A percentile compares a stretch with the other conserved stretches of the same genome.
Evolutionary conservation across 2,329 filamentous ascomycete species (phyloP).

Genomic region (Byssothecium circinans): DNA sequence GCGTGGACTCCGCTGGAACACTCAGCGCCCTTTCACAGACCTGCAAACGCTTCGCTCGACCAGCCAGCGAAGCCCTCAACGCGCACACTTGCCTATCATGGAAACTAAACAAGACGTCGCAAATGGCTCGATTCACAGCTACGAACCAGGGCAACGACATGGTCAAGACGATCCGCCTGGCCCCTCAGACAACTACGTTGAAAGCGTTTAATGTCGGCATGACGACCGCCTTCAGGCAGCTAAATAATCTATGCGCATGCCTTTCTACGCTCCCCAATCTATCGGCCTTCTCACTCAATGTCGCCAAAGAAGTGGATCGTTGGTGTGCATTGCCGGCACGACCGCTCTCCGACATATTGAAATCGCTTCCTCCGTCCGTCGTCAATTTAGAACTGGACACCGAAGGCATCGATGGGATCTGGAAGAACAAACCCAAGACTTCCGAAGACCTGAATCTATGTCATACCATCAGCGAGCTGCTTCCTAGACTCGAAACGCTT

Average conservation of each 20-base stretch:
- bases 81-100: background rate
- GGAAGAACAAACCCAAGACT: background rate
- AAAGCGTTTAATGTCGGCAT: constrained; percentile 6
- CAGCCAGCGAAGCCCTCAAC: background rate
- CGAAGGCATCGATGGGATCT: constrained; percentile 1
- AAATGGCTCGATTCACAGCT: constrained; percentile 4
- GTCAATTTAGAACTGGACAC: constrained; percentile 8
- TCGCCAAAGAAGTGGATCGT: constrained; percentile 1
- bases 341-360: constrained; percentile 1
- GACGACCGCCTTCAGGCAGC: constrained; percentile 3
- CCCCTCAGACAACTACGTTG: background rate
- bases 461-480: constrained; percentile 3
- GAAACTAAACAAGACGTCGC: constrained; percentile 6
- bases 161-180: constrained; percentile 1
- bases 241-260: constrained; percentile 2
- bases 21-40: background rate
- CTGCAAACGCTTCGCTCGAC: background rate
- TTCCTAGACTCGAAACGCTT: constrained; percentile 7
- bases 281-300: background rate
- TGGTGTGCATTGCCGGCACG: constrained; percentile 1
- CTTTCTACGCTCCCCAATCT: constrained; percentile 1
- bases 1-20: too few relatives aligned
- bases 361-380: background rate
- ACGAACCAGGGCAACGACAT: background rate
- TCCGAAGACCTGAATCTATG: background rate